Evolutionary conservation across 1,284 basidiomycete genomes (phyloP), one percentile per base, ranked within the genome.

Genomic region (Trametes sp.): DNA sequence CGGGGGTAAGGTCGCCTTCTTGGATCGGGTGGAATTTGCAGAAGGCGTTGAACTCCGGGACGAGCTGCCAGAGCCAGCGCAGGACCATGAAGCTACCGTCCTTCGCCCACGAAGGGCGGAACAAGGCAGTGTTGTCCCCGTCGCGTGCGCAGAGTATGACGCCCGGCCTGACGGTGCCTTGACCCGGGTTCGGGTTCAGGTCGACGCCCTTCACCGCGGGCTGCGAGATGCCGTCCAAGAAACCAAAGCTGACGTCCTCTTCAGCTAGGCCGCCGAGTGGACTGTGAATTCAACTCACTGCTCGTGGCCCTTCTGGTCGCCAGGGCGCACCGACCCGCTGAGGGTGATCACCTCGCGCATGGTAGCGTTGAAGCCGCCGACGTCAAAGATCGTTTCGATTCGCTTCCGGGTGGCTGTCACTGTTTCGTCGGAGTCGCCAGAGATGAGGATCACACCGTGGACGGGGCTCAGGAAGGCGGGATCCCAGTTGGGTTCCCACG

Each of bases 161-260:
- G 36, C 80, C 80, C 52, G 74, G 69, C 0, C 54, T 54, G 54
- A 76, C 70, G 21, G 70, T 62, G 21, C 68, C 68, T 62, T 78
- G 78, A 8, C 78, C 78, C 3, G 77, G 77, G n/a, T 72, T 62
- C 16, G 72, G 72, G 29, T 67, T 67, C 19, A 69, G 73, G 35
- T 73, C 73, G 63, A 80, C 75, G 2, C 75, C 73, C 26, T 70
- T 62, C 36, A 80, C 74, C 1, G 73, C 77, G 7, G 80, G 80
- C 53, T 79, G 75, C 45, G 76, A 77, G 59, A 81, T 78, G 8
- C 80, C 79, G 62, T 81, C 80, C 66, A 77, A 67, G 70, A 76
- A 81, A 8, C 78, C 80, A 48, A 77, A 77, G 64, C 76, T 74
- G 31, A 29, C 19, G 7, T 21, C 2, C 14, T 6, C 8, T 5